Conservation (phyloP, 345 rosid genomes). For the Dipteronia sinensis region DNA sequence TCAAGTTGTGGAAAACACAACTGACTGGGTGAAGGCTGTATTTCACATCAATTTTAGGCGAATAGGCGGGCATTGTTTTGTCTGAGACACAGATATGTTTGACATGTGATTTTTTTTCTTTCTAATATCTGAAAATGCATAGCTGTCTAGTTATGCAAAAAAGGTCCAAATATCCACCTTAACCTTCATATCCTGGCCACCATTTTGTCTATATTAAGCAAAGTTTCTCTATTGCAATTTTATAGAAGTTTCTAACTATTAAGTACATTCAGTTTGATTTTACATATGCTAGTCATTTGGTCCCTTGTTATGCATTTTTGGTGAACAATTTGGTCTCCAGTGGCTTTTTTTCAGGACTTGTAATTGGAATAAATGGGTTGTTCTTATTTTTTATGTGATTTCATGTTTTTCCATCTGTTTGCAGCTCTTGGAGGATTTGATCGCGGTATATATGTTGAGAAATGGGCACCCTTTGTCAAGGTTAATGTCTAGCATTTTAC, state of each 20-base stretch:
- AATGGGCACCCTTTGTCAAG: slow-evolving; percentile 93
- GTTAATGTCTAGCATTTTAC: slow-evolving; percentile 31
- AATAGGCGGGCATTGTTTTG: not conserved
- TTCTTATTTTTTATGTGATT: not conserved
- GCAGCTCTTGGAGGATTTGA: slow-evolving; percentile 86
- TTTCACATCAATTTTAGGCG: not conserved
- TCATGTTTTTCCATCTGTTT: slow-evolving; percentile 6
- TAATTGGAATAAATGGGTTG: slow-evolving; percentile 1
- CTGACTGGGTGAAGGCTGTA: not conserved
- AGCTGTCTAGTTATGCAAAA: not conserved
- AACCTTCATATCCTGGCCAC: not conserved
- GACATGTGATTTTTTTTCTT: not conserved
- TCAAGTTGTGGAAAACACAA: not conserved
- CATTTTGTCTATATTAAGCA: not conserved
- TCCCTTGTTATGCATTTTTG: slow-evolving; percentile 12
- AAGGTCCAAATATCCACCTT: not conserved
- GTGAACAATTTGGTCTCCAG: not conserved
- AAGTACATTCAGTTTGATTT: not conserved
- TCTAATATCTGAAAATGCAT: not conserved
- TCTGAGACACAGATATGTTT: not conserved
- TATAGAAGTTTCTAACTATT: not conserved
- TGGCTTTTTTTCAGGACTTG: not conserved
- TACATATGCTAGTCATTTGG: slow-evolving; percentile 7
- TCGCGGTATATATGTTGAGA: slow-evolving; percentile 87
- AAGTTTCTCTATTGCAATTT: not conserved